Percentiles rank a stretch among this genome's conserved stretches.
Conservation (phyloP, 768 basidiomycete genomes). For the Phylloporus rhodoxanthus region DNA sequence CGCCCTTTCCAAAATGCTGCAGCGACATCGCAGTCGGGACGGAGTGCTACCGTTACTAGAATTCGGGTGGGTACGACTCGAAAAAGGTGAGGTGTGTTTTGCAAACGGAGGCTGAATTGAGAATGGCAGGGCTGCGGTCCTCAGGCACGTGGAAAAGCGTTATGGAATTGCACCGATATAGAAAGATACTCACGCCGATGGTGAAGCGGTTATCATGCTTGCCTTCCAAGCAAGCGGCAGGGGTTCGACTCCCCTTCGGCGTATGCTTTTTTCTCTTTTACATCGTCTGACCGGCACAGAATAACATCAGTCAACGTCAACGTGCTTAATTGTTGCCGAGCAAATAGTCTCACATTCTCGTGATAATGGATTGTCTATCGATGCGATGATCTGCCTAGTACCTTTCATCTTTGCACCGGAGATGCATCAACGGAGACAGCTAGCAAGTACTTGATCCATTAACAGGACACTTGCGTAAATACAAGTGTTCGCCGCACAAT, state of each 20-base stretch:
- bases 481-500: neutral
- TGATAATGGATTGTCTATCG: neutral
- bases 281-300: too few species aligned
- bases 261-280: constrained; percentile 10
- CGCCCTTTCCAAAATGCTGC: constrained; percentile 80
- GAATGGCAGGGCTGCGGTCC: constrained; percentile 9
- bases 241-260: constrained; percentile 74
- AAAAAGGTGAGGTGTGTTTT: constrained; percentile 10
- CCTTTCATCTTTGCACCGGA: too few species aligned
- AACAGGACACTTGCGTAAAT: neutral
- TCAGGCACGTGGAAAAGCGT: neutral
- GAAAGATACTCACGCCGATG: constrained; percentile 42
- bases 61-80: neutral
- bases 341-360: too few species aligned
- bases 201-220: constrained; percentile 93
- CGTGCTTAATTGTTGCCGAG: too few species aligned
- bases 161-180: constrained; percentile 3
- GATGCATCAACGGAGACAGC: too few species aligned
- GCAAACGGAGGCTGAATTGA: constrained; percentile 15
- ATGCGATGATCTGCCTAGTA: too few species aligned
- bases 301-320: too few species aligned
- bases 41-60: neutral
- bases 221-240: constrained; percentile 78
- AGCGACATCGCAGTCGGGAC: constrained; percentile 37
- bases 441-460: too few species aligned